Evolutionary conservation across 495 filamentous ascomycete species (phyloP), one percentile per base, ranked within the genome.

Genomic region (Talaromyces borbonicus): DNA sequence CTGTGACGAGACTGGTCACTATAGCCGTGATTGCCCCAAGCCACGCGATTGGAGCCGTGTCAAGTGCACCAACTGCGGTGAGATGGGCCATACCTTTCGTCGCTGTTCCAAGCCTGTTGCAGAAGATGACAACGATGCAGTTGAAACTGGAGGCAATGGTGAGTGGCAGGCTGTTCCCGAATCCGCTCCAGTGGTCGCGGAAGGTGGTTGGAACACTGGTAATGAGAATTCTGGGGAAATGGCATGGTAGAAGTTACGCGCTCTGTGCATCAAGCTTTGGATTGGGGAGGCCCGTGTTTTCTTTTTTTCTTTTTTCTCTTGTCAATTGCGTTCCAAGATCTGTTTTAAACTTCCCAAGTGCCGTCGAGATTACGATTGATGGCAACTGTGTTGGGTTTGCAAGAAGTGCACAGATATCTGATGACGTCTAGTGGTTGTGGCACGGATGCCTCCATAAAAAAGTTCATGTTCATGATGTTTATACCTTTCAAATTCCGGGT

Each of bases 1-100:
- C 64, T 87, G 83, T 46, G 78, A 86, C 30, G 65, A 78, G 69
- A 72, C 67, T 24, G 90, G 90, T 0, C 90, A 96, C 52, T 61
- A 72, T 33, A 67, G 68, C 32, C 80, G 78, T 33, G 85, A 89
- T 5, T 95, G 90, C 58, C 74, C 84, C 0, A 72, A 84, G 68
- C 84, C 85, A 4, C 78, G 73, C 35, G 84, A 95, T 54, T 87
- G 81, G 59, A 71, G 74, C 9, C 79, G 77, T 27, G 80, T 93
- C 46, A 77, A 85, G 58, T 95, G 88, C 68, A 73, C 63, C 50
- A 79, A 81, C 54, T 93, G 88, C 54, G 72, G 78, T 8, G 70
- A 90, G 62, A 82, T 79, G 72, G 86, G 87, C 12, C 85, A 92
- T 46, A 81, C 70, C 38, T 63, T 78, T 45, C 66, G 68, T 45